Evolutionary conservation across 306 rosid species (phyloP).

Genomic region (Boehmeria nivea): DNA sequence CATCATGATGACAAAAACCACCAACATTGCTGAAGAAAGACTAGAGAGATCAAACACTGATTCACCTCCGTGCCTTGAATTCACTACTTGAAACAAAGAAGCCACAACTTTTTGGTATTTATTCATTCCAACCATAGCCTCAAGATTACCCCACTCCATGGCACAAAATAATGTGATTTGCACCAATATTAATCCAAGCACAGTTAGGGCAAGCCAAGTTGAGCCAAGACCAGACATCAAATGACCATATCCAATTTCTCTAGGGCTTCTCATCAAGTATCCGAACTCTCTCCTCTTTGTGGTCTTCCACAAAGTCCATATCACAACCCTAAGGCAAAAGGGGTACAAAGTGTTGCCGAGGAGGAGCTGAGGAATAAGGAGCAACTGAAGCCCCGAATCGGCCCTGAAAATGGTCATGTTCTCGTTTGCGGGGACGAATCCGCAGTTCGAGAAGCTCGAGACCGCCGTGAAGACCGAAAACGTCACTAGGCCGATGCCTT

Average conservation of each 20-base stretch:
- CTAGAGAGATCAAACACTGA: conserved; percentile 40
- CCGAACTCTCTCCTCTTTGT: conserved; percentile 23
- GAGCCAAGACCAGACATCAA: conserved; percentile 32
- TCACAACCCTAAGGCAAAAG: conserved; percentile 25
- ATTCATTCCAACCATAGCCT: conserved; percentile 31
- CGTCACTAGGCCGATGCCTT: conserved; percentile 27
- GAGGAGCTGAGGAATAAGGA: conserved; percentile 42
- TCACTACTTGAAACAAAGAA: conserved; percentile 36
- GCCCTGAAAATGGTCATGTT: conserved; percentile 48
- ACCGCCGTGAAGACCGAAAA: conserved; percentile 47
- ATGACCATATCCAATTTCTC: conserved; percentile 35
- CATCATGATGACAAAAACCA: conserved; percentile 53
- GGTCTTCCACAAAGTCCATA: conserved; percentile 35
- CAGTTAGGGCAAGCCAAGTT: conserved; percentile 30
- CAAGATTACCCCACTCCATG: conserved; percentile 44
- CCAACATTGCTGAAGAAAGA: conserved; percentile 44
- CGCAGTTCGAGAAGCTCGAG: conserved; percentile 61
- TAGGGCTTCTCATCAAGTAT: conserved; percentile 26
- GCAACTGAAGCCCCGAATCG: conserved; percentile 44
- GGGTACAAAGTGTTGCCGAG: conserved; percentile 61
- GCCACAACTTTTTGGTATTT: conserved; percentile 39
- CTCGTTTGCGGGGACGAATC: conserved; percentile 60
- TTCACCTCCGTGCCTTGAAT: conserved; percentile 57
- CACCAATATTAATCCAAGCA: conserved; percentile 37
- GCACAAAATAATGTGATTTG: conserved; percentile 28